These are phyloP conservation scores for Ophiocordyceps camponoti-saundersi DNA, from an alignment of 2,329 filamentous ascomycete genomes.

Conservation along the genomic window DNA sequence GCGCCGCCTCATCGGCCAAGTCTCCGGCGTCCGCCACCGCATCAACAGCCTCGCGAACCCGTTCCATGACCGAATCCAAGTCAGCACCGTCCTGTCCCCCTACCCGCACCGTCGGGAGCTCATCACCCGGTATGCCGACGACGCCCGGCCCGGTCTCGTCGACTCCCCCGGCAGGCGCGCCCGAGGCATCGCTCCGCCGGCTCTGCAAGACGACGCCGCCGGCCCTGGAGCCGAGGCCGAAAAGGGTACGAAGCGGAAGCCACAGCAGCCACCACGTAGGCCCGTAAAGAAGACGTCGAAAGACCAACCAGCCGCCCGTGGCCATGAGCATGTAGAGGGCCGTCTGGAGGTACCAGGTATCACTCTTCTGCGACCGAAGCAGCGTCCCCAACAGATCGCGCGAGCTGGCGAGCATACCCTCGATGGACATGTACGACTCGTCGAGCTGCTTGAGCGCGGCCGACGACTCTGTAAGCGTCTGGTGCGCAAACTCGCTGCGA, in stretches of 20 bases:
- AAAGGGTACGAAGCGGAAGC: constrained; percentile 56
- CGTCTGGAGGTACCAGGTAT: constrained; percentile 94
- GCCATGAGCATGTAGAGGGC: constrained; percentile 65
- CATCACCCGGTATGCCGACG: constrained; percentile 15
- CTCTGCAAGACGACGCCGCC: constrained; percentile 30
- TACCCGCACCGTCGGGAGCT: constrained; percentile 32
- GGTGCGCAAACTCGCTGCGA: constrained; percentile 75
- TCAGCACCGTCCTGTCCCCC: constrained; percentile 10
- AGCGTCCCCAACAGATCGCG: constrained; percentile 62
- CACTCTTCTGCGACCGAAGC: constrained; percentile 77
- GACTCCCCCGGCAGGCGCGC: constrained; percentile 14
- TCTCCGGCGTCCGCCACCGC: constrained; percentile 11
- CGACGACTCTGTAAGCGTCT: constrained; percentile 73
- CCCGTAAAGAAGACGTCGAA: constrained; percentile 71
- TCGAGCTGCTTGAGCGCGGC: constrained; percentile 65
- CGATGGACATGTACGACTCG: constrained; percentile 66
- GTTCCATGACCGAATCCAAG: constrained; percentile 27
- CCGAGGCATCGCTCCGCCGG: constrained; percentile 9
- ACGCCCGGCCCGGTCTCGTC: not conserved
- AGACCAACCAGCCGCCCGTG: constrained; percentile 74
- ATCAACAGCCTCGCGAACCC: constrained; percentile 38
- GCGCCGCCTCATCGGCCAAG: not conserved
- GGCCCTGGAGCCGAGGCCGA: constrained; percentile 38
- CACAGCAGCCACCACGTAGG: constrained; percentile 81
- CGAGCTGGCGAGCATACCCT: constrained; percentile 58